phyloP scores from a whole-genome alignment of 306 rosid genomes.

The Trichosanthes truncata region DNA sequence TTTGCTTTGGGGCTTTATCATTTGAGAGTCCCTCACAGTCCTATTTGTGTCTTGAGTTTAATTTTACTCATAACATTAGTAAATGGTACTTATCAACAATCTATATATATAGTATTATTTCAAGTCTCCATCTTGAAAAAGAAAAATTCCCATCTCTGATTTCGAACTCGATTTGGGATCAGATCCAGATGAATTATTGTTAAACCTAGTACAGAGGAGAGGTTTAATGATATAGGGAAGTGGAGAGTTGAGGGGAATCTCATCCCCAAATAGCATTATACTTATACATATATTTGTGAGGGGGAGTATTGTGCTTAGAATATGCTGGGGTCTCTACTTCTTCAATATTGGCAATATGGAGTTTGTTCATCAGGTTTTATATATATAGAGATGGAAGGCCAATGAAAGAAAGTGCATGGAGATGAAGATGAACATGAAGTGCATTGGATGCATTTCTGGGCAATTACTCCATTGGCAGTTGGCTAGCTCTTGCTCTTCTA shows the following conservation, averaged over 20 bases:
- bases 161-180: neutral
- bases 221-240: neutral
- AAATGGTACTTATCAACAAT: too few relatives aligned
- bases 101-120: too few relatives aligned
- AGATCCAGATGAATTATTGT: neutral
- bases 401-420: neutral
- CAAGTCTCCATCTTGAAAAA: neutral
- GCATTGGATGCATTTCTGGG: constrained; percentile 51
- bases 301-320: neutral
- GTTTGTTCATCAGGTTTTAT: constrained; percentile 14
- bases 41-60: too few relatives aligned
- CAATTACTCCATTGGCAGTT: constrained; percentile 50
- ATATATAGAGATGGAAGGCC: constrained; percentile 7
- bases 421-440: neutral
- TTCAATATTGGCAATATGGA: neutral
- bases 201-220: constrained; percentile 2
- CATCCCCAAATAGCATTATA: neutral
- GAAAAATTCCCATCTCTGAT: neutral
- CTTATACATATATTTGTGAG: neutral
- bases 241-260: neutral
- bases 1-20: too few relatives aligned
- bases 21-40: too few relatives aligned
- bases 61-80: too few relatives aligned
- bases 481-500: neutral
- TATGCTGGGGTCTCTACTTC: neutral